A percentile compares a stretch with the other conserved stretches of the same genome.
phyloP scores from a whole-genome alignment of 1,284 basidiomycete species.

The Hypsizygus ulmarius region DNA sequence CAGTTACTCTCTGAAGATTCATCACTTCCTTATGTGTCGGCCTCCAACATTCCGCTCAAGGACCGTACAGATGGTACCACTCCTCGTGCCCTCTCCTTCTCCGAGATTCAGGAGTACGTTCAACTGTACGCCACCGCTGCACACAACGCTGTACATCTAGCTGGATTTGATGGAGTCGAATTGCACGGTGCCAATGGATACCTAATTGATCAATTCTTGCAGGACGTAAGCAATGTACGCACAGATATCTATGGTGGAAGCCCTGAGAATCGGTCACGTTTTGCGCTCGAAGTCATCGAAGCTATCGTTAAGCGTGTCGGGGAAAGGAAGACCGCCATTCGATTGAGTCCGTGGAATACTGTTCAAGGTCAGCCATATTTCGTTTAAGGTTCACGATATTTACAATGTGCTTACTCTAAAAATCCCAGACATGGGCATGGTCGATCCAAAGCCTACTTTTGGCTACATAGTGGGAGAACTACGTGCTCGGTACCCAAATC shows the following conservation, averaged over 20 bases:
- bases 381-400: background rate
- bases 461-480: conserved; percentile 5
- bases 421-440: conserved; percentile 9
- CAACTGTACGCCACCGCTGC: conserved; percentile 11
- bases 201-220: conserved; percentile 15
- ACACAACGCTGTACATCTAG: conserved; percentile 9
- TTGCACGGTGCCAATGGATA: conserved; percentile 15
- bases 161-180: conserved; percentile 18
- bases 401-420: background rate
- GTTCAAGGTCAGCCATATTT: conserved; percentile 5
- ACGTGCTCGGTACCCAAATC: background rate
- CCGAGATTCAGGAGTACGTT: conserved; percentile 13
- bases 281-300: conserved; percentile 10
- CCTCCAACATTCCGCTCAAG: conserved; percentile 9
- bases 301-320: conserved; percentile 8
- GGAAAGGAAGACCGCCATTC: conserved; percentile 7
- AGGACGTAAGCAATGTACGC: conserved; percentile 11
- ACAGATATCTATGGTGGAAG: conserved; percentile 15
- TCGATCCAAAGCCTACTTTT: conserved; percentile 9
- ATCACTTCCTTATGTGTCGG: conserved; percentile 10
- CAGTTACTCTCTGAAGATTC: conserved; percentile 22
- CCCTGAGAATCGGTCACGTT: conserved; percentile 3
- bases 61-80: background rate
- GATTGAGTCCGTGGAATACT: conserved; percentile 13
- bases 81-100: conserved; percentile 3